These are phyloP conservation scores for Monosporascus sp. DNA, from an alignment of 2,329 filamentous ascomycete species.

Conservation along the genomic window DNA sequence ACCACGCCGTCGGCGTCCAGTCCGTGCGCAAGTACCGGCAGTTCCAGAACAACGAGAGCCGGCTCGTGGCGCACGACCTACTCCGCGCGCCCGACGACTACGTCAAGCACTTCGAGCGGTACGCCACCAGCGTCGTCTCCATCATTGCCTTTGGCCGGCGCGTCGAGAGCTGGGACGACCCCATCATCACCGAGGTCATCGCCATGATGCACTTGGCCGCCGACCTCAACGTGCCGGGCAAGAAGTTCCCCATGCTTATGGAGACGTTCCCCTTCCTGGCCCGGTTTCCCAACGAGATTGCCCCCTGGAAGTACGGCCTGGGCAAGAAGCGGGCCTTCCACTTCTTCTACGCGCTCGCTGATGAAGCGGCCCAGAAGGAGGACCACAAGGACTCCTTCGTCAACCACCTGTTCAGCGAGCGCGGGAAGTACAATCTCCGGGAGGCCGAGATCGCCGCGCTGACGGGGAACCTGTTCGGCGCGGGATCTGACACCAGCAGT, in stretches of 20 bases:
- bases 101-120: conserved; percentile 49
- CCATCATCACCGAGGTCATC: conserved; percentile 56
- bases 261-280: conserved; percentile 49
- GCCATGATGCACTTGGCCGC: conserved; percentile 53
- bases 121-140: conserved; percentile 48
- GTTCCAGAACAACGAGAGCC: conserved; percentile 56
- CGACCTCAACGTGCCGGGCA: conserved; percentile 49
- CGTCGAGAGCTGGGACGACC: conserved; percentile 45
- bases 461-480: conserved; percentile 44
- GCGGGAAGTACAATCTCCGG: conserved; percentile 39
- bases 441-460: conserved; percentile 41
- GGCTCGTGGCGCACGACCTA: conserved; percentile 47
- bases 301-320: conserved; percentile 46
- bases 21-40: conserved; percentile 47
- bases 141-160: conserved; percentile 54
- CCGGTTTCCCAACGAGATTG: conserved; percentile 42
- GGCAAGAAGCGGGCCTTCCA: conserved; percentile 41
- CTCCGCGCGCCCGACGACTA: conserved; percentile 40
- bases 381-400: conserved; percentile 35
- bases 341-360: conserved; percentile 48
- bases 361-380: conserved; percentile 40
- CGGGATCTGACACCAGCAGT: conserved; percentile 45
- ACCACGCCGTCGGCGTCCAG: conserved; percentile 49
- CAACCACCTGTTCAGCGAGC: conserved; percentile 43
- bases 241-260: conserved; percentile 52